phyloP scores from a whole-genome alignment of 169 alveolate genomes.

The Eimeria acervulina region DNA sequence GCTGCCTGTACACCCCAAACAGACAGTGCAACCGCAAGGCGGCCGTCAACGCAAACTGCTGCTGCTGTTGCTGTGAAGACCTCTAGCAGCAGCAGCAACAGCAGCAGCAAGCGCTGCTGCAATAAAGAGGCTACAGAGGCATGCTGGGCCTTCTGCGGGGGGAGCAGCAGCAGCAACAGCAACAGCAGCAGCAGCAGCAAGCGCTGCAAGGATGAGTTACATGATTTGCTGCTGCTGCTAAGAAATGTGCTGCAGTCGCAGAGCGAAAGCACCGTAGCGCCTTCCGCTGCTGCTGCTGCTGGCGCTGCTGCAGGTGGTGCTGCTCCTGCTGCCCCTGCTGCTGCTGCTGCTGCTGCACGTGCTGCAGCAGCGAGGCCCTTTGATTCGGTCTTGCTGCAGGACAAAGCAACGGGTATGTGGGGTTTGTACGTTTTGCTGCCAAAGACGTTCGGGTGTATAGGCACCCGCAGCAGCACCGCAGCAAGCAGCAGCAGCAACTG shows the following conservation, averaged over 20 bases:
- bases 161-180: conserved; percentile 28
- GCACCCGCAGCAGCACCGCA: background rate
- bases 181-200: conserved; percentile 8
- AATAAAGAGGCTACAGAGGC: background rate
- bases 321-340: too few relatives aligned
- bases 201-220: background rate
- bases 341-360: conserved; percentile 13
- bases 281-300: too few relatives aligned
- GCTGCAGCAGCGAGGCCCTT: too few relatives aligned
- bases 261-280: background rate
- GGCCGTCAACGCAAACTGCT: background rate
- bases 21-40: background rate
- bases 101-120: background rate
- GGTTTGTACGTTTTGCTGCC: background rate
- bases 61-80: background rate
- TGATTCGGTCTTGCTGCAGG: background rate
- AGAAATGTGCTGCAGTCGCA: conserved; percentile 9
- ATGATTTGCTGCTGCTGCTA: too few relatives aligned
- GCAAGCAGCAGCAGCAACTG: too few relatives aligned
- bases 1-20: too few relatives aligned
- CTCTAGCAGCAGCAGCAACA: conserved; percentile 18
- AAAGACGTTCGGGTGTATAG: background rate
- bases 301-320: too few relatives aligned
- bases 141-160: background rate
- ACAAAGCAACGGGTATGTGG: too few relatives aligned